Evolutionary conservation across 768 basidiomycete species (phyloP).

Genomic region (Hortiboletus flavorubellus): DNA sequence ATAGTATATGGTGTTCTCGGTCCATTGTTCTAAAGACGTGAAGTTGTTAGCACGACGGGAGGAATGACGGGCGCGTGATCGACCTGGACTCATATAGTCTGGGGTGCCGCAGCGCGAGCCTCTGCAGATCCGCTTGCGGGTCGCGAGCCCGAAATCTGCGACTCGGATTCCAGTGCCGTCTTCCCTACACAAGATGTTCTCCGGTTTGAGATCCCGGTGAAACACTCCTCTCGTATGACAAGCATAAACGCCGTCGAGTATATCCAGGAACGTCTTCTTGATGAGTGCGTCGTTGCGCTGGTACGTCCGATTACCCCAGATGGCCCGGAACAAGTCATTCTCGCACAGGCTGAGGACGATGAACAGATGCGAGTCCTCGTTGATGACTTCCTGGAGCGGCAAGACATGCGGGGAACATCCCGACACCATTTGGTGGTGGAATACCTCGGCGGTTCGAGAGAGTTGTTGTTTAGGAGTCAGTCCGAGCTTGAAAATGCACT

Average conservation of each 20-base stretch:
- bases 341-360: conserved; percentile 57
- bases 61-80: conserved; percentile 10
- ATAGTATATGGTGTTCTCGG: conserved; percentile 38
- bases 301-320: conserved; percentile 55
- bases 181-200: conserved; percentile 64
- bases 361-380: conserved; percentile 60
- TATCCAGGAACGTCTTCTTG: conserved; percentile 68
- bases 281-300: conserved; percentile 58
- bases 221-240: conserved; percentile 70
- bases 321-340: conserved; percentile 72
- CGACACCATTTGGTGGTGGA: conserved; percentile 49
- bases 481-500: conserved; percentile 64
- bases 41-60: conserved; percentile 8
- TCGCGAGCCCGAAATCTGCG: conserved; percentile 78
- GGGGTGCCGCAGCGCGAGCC: conserved; percentile 60
- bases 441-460: conserved; percentile 68
- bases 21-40: conserved; percentile 45
- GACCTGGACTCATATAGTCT: conserved; percentile 72
- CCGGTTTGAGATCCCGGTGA: conserved; percentile 88
- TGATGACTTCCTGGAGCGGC: conserved; percentile 60
- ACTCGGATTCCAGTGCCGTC: conserved; percentile 54
- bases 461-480: conserved; percentile 52
- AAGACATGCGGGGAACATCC: conserved; percentile 60
- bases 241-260: conserved; percentile 74
- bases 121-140: conserved; percentile 39